A percentile compares a stretch with the other conserved stretches of the same genome.
Evolutionary conservation across 2,329 filamentous ascomycete species (phyloP).

Genomic region (Aspergillaceae sp.): DNA sequence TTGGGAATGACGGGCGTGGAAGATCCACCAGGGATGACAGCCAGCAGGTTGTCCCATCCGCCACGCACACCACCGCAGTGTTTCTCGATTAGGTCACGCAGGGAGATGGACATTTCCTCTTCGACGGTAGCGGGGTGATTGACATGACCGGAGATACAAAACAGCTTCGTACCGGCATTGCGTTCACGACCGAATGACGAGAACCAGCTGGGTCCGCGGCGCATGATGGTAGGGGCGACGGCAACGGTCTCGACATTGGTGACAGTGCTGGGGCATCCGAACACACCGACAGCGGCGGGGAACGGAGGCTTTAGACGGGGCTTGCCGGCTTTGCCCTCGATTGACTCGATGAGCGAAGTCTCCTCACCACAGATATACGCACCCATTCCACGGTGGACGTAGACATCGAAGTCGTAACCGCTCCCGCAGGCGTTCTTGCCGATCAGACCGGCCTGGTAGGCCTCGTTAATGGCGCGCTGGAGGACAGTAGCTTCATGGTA

Average conservation of each 20-base stretch:
- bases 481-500: constrained; percentile 90
- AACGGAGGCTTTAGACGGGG: constrained; percentile 97
- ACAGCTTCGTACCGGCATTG: constrained; percentile 95
- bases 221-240: constrained; percentile 89
- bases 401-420: constrained; percentile 97
- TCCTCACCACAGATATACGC: constrained; percentile 98
- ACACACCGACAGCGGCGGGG: constrained; percentile 92
- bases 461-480: constrained; percentile 93
- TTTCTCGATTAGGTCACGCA: constrained; percentile 93
- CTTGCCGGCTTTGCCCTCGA: constrained; percentile 98
- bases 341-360: constrained; percentile 93
- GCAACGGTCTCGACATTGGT: constrained; percentile 97
- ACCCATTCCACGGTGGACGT: constrained; percentile 90
- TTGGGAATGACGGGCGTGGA: constrained; percentile 95
- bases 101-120: constrained; percentile 97
- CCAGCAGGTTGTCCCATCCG: constrained; percentile 95
- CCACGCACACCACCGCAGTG: constrained; percentile 95
- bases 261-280: constrained; percentile 95
- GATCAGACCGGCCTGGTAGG: constrained; percentile 87
- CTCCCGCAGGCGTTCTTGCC: constrained; percentile 97
- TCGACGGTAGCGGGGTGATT: constrained; percentile 98
- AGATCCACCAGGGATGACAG: constrained; percentile 90
- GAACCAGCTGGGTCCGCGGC: constrained; percentile 89
- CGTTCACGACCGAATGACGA: constrained; percentile 88
- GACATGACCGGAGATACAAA: constrained; percentile 95